Evolutionary conservation across 352 stramenopile genomes (phyloP).

Genomic region (Peronospora destructor): DNA sequence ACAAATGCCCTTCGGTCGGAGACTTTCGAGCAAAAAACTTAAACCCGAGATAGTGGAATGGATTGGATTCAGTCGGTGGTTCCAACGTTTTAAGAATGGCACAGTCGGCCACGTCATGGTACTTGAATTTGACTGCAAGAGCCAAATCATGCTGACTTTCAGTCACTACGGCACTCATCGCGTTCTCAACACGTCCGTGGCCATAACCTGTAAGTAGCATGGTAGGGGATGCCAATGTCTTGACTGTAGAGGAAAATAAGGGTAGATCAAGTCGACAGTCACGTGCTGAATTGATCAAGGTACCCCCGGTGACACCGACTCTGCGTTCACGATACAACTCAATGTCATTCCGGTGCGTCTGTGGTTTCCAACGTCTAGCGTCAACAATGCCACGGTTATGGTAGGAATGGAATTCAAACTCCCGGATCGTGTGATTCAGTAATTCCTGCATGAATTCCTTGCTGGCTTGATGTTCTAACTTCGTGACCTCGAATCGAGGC

Average conservation of each 20-base stretch:
- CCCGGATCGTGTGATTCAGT: constrained; percentile 35
- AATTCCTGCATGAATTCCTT: constrained; percentile 33
- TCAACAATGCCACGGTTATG: constrained; percentile 33
- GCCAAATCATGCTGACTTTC: constrained; percentile 50
- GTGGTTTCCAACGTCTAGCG: constrained; percentile 34
- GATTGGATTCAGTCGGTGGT: constrained; percentile 31
- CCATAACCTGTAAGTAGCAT: constrained; percentile 47
- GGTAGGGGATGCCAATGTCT: constrained; percentile 25
- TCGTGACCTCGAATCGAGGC: constrained; percentile 28
- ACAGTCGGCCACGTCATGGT: constrained; percentile 58
- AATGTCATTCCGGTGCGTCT: constrained; percentile 36
- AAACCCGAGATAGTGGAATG: constrained; percentile 59
- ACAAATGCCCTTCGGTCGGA: constrained; percentile 31
- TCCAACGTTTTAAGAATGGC: constrained; percentile 54
- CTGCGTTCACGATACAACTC: constrained; percentile 40
- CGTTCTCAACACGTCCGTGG: constrained; percentile 44
- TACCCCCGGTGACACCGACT: constrained; percentile 20
- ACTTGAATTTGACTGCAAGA: constrained; percentile 46
- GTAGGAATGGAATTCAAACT: constrained; percentile 41
- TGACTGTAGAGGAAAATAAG: constrained; percentile 23
- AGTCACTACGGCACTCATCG: constrained; percentile 46
- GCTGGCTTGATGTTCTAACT: constrained; percentile 28
- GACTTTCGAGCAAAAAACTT: constrained; percentile 61
- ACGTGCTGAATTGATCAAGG: constrained; percentile 20
- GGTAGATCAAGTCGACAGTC: constrained; percentile 30